phyloP scores from a whole-genome alignment of 148 eudicot species.

The Heliosperma pusillum region DNA sequence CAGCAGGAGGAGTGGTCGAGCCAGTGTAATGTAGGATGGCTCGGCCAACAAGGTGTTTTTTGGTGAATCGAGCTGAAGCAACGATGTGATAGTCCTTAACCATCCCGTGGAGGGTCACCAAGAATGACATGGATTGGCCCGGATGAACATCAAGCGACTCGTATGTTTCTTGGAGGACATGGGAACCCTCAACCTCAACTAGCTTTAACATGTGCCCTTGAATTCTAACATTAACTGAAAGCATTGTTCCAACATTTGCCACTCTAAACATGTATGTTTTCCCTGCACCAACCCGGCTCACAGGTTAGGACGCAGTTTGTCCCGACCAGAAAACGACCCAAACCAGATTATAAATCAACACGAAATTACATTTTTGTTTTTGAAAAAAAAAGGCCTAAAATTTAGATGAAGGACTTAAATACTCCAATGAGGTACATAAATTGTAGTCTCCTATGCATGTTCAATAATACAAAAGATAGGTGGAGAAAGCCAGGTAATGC shows the following conservation, averaged over 20 bases:
- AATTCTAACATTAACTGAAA: conserved; percentile 72
- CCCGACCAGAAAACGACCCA: neutral
- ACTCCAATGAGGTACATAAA: too few relatives aligned
- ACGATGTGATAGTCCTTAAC: conserved; percentile 64
- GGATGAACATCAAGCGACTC: conserved; percentile 77
- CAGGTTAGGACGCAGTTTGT: neutral
- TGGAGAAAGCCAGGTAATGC: too few relatives aligned
- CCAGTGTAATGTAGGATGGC: conserved; percentile 51
- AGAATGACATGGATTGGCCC: conserved; percentile 67
- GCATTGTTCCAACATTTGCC: conserved; percentile 57
- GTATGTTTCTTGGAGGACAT: conserved; percentile 61
- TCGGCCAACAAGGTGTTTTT: conserved; percentile 40
- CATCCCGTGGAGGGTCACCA: conserved; percentile 43
- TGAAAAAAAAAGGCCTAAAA: too few relatives aligned
- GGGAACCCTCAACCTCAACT: conserved; percentile 79
- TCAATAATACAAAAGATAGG: too few relatives aligned
- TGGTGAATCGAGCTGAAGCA: conserved; percentile 68
- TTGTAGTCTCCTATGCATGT: too few relatives aligned
- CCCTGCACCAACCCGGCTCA: conserved; percentile 22
- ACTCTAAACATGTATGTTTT: conserved; percentile 65
- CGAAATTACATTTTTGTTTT: neutral
- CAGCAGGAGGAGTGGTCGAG: conserved; percentile 38
- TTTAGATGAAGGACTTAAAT: too few relatives aligned
- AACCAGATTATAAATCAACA: neutral
- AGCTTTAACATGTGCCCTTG: conserved; percentile 59